phyloP scores from a whole-genome alignment of 2,329 filamentous ascomycete species.

The Pseudocercospora fuligena region DNA sequence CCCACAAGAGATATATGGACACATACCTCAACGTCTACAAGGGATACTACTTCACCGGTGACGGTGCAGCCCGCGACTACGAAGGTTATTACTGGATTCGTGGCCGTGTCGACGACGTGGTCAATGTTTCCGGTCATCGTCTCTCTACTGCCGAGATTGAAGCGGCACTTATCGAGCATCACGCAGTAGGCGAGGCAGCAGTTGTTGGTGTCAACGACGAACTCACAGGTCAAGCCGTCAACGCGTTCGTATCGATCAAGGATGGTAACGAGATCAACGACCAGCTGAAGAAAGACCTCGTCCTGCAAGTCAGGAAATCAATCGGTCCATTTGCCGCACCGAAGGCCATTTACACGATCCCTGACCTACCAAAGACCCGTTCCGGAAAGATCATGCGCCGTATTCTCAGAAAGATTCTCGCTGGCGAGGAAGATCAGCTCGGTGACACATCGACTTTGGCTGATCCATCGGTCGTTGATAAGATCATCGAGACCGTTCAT shows the following conservation, averaged over 20 bases:
- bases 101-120: slow-evolving; percentile 95
- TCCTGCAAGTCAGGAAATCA: slow-evolving; percentile 93
- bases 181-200: slow-evolving; percentile 86
- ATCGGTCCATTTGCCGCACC: slow-evolving; percentile 97
- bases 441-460: slow-evolving; percentile 93
- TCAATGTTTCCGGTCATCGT: slow-evolving; percentile 96
- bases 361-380: slow-evolving; percentile 94
- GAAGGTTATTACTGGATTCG: slow-evolving; percentile 99
- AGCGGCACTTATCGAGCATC: slow-evolving; percentile 91
- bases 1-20: slow-evolving; percentile 98
- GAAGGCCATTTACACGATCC: slow-evolving; percentile 88
- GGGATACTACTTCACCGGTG: slow-evolving; percentile 95
- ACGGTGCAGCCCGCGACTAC: slow-evolving; percentile 93
- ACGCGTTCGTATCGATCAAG: slow-evolving; percentile 94
- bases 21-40: slow-evolving; percentile 98
- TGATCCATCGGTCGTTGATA: slow-evolving; percentile 85
- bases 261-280: slow-evolving; percentile 77
- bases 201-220: slow-evolving; percentile 94
- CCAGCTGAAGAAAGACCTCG: slow-evolving; percentile 87
- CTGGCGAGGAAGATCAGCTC: slow-evolving; percentile 94
- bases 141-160: slow-evolving; percentile 98
- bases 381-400: slow-evolving; percentile 99
- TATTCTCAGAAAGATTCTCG: slow-evolving; percentile 95
- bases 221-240: slow-evolving; percentile 94
- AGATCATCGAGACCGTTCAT: slow-evolving; percentile 84